Evolutionary conservation across 2,329 filamentous ascomycete species (phyloP), one percentile per base, ranked within the genome.

Genomic region (Aureobasidium sp.): DNA sequence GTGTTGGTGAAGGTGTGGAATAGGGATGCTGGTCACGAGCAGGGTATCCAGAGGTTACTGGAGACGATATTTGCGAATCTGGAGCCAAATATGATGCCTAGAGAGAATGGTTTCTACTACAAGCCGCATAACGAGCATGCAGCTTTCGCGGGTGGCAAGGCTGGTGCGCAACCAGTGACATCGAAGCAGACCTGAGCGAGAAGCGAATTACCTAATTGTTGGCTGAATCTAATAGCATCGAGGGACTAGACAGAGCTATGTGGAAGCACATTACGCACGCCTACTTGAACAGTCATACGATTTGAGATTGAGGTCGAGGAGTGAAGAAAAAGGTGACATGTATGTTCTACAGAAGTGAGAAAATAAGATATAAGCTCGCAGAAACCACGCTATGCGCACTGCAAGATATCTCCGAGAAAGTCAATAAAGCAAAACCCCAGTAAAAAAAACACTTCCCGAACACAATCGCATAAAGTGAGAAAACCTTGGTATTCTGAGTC

Each of bases 1-100:
- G 87, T 93, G 73, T 84, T 96, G 66, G 88, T 97, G 72, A 89
- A 89, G 68, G 84, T 97, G 71, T 97, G 93, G 93, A 94, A 96
- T 77, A 90, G 94, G 65, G 89, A 96, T 71, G 87, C 87, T 26
- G 87, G 85, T 64, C 92, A 94, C 75, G 82, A 90, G 71, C 85
- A 84, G 68, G 94, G 91, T 6, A 84, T 94, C 68, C 86, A 93
- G 71, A 84, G 81, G 66, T 82, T 97, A 64, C 81, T 92, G 53
- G 78, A 84, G 65, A 87, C 85, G 52, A 86, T 96, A 59, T 78
- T 96, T 52, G 83, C 87, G 57, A 84, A 89, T 67, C 79, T 97
- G 34, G 87, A 87, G 6, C 77, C 82, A 1, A 89, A 94, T 71
- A 77, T 96, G 67, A 81, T 81, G 63, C 90, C 90, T 43, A 88